phyloP scores from a whole-genome alignment of 73 alveolate species.

The Urostyla sp. region DNA sequence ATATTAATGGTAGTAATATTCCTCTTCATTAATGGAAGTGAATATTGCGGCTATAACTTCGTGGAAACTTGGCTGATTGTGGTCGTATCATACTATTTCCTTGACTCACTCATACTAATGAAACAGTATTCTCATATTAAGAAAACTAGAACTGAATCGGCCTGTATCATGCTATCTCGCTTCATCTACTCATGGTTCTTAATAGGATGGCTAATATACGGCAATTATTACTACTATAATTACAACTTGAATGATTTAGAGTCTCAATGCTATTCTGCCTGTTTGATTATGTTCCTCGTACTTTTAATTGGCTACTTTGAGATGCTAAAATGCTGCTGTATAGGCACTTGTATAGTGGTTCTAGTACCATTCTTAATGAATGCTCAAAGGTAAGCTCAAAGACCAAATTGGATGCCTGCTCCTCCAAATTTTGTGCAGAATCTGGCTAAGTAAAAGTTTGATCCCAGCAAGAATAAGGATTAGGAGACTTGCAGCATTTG shows the following conservation, averaged over 20 bases:
- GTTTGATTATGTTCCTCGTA: constrained; percentile 11
- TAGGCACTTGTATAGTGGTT: constrained; percentile 20
- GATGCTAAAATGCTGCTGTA: constrained; percentile 53
- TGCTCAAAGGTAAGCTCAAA: constrained; percentile 17
- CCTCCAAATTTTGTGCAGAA: constrained; percentile 47
- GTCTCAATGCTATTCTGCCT: no score
- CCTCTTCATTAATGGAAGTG: no score
- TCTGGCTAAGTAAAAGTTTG: constrained; percentile 22
- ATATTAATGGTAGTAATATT: no score
- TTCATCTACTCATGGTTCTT: constrained; percentile 25
- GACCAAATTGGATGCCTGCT: constrained; percentile 61
- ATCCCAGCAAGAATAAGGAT: constrained; percentile 3
- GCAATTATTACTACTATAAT: constrained; percentile 36
- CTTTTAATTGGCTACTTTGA: constrained; percentile 48
- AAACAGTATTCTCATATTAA: neutral
- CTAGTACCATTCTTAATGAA: constrained; percentile 29
- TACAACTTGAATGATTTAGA: neutral
- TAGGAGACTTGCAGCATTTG: constrained; percentile 43
- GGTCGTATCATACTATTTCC: neutral
- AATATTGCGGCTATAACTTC: no score
- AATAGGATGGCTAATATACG: constrained; percentile 51
- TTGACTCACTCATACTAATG: constrained; percentile 14
- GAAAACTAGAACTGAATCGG: neutral
- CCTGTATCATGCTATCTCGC: neutral
- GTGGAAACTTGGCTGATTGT: constrained; percentile 44